These are phyloP conservation scores for Botrytis medusae DNA, from an alignment of 2,329 filamentous ascomycete genomes.

Conservation along the genomic window DNA sequence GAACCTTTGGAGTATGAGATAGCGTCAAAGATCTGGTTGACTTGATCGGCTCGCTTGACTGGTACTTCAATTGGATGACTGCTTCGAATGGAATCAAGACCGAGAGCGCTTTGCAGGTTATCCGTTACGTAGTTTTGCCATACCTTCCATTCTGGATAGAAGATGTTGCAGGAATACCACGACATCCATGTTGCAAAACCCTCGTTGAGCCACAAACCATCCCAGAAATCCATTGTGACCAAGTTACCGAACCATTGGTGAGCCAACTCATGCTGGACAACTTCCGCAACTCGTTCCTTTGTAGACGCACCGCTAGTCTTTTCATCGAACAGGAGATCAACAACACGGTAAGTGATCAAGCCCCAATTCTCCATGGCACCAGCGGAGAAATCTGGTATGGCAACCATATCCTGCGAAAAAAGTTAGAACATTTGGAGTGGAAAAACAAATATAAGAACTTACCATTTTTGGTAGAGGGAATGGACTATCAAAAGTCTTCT, in stretches of 20 bases:
- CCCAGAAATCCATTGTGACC: slow-evolving; percentile 99
- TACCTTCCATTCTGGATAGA: slow-evolving; percentile 98
- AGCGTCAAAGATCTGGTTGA: slow-evolving; percentile 97
- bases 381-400: slow-evolving; percentile 92
- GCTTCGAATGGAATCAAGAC: slow-evolving; percentile 86
- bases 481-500: slow-evolving; percentile 85
- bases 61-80: slow-evolving; percentile 96
- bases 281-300: slow-evolving; percentile 91
- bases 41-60: slow-evolving; percentile 90
- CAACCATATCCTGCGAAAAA: slow-evolving; percentile 69
- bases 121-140: slow-evolving; percentile 96
- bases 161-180: slow-evolving; percentile 89
- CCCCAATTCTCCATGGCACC: slow-evolving; percentile 99
- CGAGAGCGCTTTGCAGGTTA: slow-evolving; percentile 82
- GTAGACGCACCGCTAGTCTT: slow-evolving; percentile 84
- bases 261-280: slow-evolving; percentile 93
- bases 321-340: slow-evolving; percentile 87
- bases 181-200: slow-evolving; percentile 92
- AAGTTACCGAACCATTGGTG: slow-evolving; percentile 99
- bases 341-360: slow-evolving; percentile 89
- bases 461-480: slow-evolving; percentile 88
- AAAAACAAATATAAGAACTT: not conserved
- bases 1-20: slow-evolving; percentile 98
- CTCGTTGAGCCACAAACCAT: slow-evolving; percentile 94
- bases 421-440: not conserved